A percentile compares a stretch with the other conserved stretches of the same genome.
Evolutionary conservation across 257 asterid species (phyloP).

Genomic region (Salvia rosmarinus): DNA sequence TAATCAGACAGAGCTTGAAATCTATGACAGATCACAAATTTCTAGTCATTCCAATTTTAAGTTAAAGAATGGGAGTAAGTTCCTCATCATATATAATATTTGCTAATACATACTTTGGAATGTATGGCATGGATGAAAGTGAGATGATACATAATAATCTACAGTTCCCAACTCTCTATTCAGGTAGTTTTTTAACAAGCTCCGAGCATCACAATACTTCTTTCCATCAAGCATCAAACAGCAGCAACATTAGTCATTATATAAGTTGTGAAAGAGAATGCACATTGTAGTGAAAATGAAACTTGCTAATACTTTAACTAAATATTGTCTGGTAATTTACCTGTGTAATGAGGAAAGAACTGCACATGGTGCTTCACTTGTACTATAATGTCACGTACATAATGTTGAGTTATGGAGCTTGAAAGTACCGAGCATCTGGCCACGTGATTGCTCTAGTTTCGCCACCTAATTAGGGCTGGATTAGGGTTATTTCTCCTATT

Average conservation of each 20-base stretch:
- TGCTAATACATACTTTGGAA: not conserved
- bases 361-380: constrained; percentile 1
- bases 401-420: too few species aligned
- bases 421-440: too few species aligned
- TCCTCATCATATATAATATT: not conserved
- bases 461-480: too few species aligned
- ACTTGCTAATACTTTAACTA: not conserved
- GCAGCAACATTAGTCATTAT: too few species aligned
- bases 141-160: not conserved
- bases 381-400: not conserved
- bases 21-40: constrained; percentile 6
- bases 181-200: not conserved
- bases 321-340: not conserved
- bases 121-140: not conserved
- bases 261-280: not conserved
- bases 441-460: too few species aligned
- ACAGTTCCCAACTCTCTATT: constrained; percentile 1
- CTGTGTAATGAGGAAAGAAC: not conserved
- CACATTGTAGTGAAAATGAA: not conserved
- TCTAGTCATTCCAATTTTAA: not conserved
- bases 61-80: too few species aligned
- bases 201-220: too few species aligned
- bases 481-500: too few species aligned
- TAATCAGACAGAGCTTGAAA: too few species aligned
- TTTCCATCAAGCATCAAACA: too few species aligned